Evolutionary conservation across 495 filamentous ascomycete genomes (phyloP).

Genomic region (Evansstolkia leycettana): DNA sequence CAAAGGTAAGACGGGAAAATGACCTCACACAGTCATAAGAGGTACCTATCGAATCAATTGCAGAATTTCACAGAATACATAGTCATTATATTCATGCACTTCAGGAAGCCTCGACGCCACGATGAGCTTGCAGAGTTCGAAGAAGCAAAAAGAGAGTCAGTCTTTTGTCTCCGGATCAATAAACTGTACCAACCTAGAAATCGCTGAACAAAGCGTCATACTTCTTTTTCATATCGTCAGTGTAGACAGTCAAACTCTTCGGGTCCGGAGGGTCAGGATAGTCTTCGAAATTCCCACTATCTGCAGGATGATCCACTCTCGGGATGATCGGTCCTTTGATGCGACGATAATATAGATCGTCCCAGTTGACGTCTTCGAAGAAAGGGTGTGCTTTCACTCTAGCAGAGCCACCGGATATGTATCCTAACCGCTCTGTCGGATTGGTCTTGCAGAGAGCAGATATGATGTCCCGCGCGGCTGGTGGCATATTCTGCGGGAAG

Average conservation of each 20-base stretch:
- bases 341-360: conserved; percentile 59
- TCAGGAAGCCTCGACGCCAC: no score
- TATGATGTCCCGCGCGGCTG: conserved; percentile 74
- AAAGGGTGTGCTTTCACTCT: conserved; percentile 82
- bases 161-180: no score
- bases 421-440: conserved; percentile 73
- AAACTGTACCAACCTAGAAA: conserved; percentile 37
- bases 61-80: no score
- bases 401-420: conserved; percentile 72
- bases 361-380: conserved; percentile 76
- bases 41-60: no score
- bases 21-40: no score
- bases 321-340: conserved; percentile 78
- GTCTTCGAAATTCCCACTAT: conserved; percentile 82
- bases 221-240: conserved; percentile 56
- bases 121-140: no score
- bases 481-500: conserved; percentile 42
- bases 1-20: no score
- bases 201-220: conserved; percentile 72
- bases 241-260: conserved; percentile 49
- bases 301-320: conserved; percentile 63
- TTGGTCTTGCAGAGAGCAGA: conserved; percentile 79
- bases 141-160: no score
- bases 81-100: no score
- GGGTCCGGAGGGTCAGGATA: conserved; percentile 54